phyloP scores from a whole-genome alignment of 2,329 filamentous ascomycete species.

The Alternaria hordeiaustralica region DNA sequence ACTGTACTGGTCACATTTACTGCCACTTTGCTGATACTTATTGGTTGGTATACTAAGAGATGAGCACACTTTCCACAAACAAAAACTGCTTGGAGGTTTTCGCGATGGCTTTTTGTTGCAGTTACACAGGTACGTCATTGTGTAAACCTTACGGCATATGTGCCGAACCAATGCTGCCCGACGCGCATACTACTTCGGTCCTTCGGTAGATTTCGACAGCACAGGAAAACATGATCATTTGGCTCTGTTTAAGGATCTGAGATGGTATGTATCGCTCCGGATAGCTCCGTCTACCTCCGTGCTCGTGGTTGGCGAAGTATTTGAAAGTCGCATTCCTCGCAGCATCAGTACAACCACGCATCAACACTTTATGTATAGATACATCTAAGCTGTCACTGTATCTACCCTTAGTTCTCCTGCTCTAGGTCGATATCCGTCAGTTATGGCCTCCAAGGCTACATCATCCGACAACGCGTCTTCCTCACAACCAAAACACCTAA shows the following conservation, averaged over 20 bases:
- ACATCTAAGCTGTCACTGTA: too few relatives aligned
- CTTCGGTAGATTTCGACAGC: neutral
- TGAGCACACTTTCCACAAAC: neutral
- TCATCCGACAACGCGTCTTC: neutral
- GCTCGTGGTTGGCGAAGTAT: neutral
- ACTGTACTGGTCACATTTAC: neutral
- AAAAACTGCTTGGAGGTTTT: neutral
- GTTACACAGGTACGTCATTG: slow-evolving; percentile 5
- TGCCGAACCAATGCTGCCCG: neutral
- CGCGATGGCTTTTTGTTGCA: neutral
- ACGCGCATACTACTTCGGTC: neutral
- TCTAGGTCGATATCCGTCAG: too few relatives aligned
- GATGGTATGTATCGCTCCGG: neutral
- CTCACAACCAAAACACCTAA: neutral
- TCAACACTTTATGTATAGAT: neutral
- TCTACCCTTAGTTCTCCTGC: too few relatives aligned
- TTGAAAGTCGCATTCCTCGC: neutral
- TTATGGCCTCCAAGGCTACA: neutral
- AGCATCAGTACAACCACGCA: fast-evolving
- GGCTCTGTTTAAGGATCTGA: neutral
- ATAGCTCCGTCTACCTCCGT: neutral
- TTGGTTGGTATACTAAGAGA: neutral
- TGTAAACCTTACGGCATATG: neutral
- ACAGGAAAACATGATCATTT: neutral
- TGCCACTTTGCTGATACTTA: neutral